phyloP scores from a whole-genome alignment of 345 rosid species.

The Eucalyptus curtisii region DNA sequence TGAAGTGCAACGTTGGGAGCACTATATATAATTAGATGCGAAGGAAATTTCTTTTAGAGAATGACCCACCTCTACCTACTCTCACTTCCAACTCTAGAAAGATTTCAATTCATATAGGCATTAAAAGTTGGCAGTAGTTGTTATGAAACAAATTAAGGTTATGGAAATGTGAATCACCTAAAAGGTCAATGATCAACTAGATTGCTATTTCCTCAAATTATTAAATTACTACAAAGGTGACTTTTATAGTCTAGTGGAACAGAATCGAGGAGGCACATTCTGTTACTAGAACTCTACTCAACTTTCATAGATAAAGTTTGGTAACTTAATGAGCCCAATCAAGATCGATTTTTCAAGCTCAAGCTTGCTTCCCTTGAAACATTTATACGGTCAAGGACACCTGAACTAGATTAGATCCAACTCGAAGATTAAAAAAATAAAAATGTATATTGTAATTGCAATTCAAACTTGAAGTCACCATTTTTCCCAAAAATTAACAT shows the following conservation, averaged over 20 bases:
- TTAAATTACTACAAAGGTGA: background rate
- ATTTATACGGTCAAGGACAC: background rate
- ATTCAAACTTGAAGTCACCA: background rate
- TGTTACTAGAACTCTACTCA: background rate
- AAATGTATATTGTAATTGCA: background rate
- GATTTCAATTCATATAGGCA: background rate
- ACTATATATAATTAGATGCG: background rate
- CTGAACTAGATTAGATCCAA: fast-evolving
- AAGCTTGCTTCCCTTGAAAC: background rate
- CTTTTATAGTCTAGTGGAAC: background rate
- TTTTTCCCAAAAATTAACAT: background rate
- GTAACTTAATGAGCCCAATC: background rate
- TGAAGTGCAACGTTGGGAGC: background rate
- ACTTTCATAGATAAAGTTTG: background rate
- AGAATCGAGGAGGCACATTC: background rate
- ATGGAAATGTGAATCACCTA: background rate
- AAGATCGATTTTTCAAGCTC: background rate
- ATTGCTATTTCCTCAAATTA: background rate
- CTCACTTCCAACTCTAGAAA: background rate
- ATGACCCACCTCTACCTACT: background rate
- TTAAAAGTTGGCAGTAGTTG: background rate
- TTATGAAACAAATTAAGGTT: background rate
- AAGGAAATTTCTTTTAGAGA: background rate
- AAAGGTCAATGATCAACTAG: background rate
- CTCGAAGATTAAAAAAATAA: background rate